phyloP scores from a whole-genome alignment of 2,329 filamentous ascomycete genomes.

The Nectriaceae sp. region DNA sequence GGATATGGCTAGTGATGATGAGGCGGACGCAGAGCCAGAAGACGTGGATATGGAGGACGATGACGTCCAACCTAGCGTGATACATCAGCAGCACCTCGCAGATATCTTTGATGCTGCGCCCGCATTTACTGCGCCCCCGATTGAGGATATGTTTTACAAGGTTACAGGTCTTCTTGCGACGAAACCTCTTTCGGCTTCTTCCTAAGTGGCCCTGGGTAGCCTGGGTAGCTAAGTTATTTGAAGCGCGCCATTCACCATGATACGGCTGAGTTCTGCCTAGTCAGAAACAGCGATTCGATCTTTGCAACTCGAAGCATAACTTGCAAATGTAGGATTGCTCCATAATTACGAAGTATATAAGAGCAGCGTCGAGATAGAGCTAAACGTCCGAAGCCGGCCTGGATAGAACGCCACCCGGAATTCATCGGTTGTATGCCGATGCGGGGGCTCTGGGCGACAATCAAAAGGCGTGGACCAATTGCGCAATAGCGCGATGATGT shows the following conservation, averaged over 20 bases:
- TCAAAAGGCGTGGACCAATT: constrained; percentile 32
- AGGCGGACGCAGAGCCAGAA: constrained; percentile 44
- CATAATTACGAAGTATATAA: too few species aligned
- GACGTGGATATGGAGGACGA: constrained; percentile 48
- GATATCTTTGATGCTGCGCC: constrained; percentile 71
- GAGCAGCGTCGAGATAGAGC: too few species aligned
- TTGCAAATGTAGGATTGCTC: too few species aligned
- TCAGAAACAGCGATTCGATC: too few species aligned
- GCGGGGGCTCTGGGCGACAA: constrained; percentile 10
- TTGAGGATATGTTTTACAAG: constrained; percentile 76
- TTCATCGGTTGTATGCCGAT: constrained; percentile 15
- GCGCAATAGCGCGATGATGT: constrained; percentile 34
- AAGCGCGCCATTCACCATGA: too few species aligned
- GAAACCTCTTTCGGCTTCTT: constrained; percentile 44
- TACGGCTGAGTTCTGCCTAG: too few species aligned
- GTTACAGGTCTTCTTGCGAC: constrained; percentile 63
- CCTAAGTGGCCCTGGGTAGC: too few species aligned
- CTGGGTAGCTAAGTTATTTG: too few species aligned
- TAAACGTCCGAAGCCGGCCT: constrained; percentile 9
- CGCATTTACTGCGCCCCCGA: constrained; percentile 68
- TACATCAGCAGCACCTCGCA: constrained; percentile 68
- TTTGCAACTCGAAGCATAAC: too few species aligned
- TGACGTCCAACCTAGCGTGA: constrained; percentile 59
- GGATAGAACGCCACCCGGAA: constrained; percentile 19
- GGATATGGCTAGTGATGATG: constrained; percentile 45